A percentile compares a stretch with the other conserved stretches of the same genome.
These are phyloP conservation scores for Ambrosiella cleistominuta DNA, from an alignment of 2,329 filamentous ascomycete genomes.

Conservation along the genomic window DNA sequence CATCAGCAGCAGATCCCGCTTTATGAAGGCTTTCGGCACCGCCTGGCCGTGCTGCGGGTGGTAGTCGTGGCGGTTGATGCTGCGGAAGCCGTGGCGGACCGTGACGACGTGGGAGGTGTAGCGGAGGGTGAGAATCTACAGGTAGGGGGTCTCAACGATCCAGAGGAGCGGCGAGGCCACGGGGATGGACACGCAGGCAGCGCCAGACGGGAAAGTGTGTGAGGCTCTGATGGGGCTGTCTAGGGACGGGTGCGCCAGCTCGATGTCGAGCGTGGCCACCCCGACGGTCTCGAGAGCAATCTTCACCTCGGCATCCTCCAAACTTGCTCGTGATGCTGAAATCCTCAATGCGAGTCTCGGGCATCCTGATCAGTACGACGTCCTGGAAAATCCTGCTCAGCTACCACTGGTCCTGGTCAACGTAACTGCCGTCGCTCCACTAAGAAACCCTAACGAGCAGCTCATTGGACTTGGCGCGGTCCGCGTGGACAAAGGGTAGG, in stretches of 20 bases:
- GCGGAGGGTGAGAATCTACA: conserved; percentile 32
- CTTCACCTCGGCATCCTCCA: conserved; percentile 26
- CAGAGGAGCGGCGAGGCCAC: conserved; percentile 41
- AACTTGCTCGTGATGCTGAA: conserved; percentile 38
- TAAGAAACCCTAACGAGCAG: conserved; percentile 55
- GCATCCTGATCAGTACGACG: conserved; percentile 46
- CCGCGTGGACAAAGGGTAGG: conserved; percentile 27
- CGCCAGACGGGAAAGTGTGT: not conserved
- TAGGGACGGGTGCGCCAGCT: not conserved
- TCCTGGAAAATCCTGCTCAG: conserved; percentile 51
- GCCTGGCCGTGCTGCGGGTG: conserved; percentile 44
- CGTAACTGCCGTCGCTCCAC: conserved; percentile 52
- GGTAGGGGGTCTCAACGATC: conserved; percentile 49
- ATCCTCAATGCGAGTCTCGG: conserved; percentile 35
- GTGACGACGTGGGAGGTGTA: conserved; percentile 17
- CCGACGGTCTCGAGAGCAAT: conserved; percentile 25
- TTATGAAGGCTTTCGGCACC: conserved; percentile 43
- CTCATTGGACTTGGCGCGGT: conserved; percentile 29
- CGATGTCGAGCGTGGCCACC: conserved; percentile 13
- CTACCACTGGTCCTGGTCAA: conserved; percentile 58
- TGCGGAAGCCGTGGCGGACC: conserved; percentile 46
- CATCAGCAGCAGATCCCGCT: conserved; percentile 45
- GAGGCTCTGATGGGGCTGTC: not conserved
- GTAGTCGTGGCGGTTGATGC: conserved; percentile 56
- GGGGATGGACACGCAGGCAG: not conserved